phyloP scores from a whole-genome alignment of 2,329 filamentous ascomycete species.

The Alternaria rosae region DNA sequence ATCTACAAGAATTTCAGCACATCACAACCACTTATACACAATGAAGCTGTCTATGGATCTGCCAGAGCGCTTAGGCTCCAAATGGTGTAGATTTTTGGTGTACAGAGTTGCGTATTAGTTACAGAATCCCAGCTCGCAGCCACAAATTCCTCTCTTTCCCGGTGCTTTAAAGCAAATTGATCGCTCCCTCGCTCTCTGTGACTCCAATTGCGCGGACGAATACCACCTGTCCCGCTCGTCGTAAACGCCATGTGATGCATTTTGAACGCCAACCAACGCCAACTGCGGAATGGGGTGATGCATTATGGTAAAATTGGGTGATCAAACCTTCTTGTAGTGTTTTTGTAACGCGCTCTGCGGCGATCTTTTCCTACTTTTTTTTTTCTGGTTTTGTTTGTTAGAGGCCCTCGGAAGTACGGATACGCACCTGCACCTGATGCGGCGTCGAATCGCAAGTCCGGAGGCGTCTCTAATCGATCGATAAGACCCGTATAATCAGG shows the following conservation, averaged over 20 bases:
- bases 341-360: slow-evolving; percentile 8
- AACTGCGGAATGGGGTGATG: background rate
- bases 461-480: background rate
- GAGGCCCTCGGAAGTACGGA: slow-evolving; percentile 18
- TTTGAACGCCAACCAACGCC: slow-evolving; percentile 17
- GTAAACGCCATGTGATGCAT: slow-evolving; percentile 17
- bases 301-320: slow-evolving; percentile 9
- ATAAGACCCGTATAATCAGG: slow-evolving; percentile 11
- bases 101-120: slow-evolving; percentile 29
- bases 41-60: background rate
- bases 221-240: slow-evolving; percentile 4
- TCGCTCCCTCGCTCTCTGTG: background rate
- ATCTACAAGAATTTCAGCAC: background rate
- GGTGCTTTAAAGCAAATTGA: slow-evolving; percentile 5
- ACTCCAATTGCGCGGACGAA: slow-evolving; percentile 5
- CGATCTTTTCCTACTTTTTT: slow-evolving; percentile 38
- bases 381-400: slow-evolving; percentile 35
- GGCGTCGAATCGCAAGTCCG: slow-evolving; percentile 14
- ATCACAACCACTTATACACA: background rate
- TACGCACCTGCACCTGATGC: slow-evolving; percentile 30
- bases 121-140: slow-evolving; percentile 15
- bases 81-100: slow-evolving; percentile 31
- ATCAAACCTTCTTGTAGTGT: slow-evolving; percentile 24
- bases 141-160: background rate
- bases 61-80: slow-evolving; percentile 18